phyloP scores from a whole-genome alignment of 441 rosid genomes.

The Pelargonium myrrhifolium region DNA sequence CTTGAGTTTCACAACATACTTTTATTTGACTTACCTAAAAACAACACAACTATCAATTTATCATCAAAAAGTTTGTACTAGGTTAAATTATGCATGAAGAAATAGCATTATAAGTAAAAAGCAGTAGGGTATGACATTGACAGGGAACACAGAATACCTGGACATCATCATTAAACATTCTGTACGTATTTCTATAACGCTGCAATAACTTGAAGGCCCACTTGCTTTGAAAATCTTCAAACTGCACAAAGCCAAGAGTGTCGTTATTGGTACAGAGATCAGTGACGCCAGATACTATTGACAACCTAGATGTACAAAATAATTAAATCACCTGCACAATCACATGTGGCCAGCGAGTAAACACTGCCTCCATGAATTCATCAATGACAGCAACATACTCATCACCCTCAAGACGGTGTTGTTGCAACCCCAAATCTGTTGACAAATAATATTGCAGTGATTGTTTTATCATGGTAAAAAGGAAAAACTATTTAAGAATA shows the following conservation, averaged over 20 bases:
- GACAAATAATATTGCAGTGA: slow-evolving; percentile 19
- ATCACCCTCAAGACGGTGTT: slow-evolving; percentile 76
- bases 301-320: background rate
- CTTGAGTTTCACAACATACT: background rate
- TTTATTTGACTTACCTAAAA: background rate
- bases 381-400: slow-evolving; percentile 70
- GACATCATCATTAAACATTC: slow-evolving; percentile 99
- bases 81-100: slow-evolving; percentile 1
- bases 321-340: slow-evolving; percentile 74
- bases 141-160: slow-evolving; percentile 46
- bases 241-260: slow-evolving; percentile 40
- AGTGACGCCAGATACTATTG: background rate
- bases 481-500: background rate
- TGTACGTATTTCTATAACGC: slow-evolving; percentile 66
- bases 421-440: slow-evolving; percentile 92
- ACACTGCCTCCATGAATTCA: slow-evolving; percentile 99
- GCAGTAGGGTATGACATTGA: background rate
- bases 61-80: background rate
- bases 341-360: slow-evolving; percentile 97
- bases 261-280: slow-evolving; percentile 5
- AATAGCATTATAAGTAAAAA: background rate
- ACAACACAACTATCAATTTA: background rate
- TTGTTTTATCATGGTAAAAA: slow-evolving; percentile 7
- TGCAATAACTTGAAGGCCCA: slow-evolving; percentile 98
- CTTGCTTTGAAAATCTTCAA: slow-evolving; percentile 99